phyloP scores from a whole-genome alignment of 805 yeast genomes.

The Metschnikowia drakensbergensis region DNA sequence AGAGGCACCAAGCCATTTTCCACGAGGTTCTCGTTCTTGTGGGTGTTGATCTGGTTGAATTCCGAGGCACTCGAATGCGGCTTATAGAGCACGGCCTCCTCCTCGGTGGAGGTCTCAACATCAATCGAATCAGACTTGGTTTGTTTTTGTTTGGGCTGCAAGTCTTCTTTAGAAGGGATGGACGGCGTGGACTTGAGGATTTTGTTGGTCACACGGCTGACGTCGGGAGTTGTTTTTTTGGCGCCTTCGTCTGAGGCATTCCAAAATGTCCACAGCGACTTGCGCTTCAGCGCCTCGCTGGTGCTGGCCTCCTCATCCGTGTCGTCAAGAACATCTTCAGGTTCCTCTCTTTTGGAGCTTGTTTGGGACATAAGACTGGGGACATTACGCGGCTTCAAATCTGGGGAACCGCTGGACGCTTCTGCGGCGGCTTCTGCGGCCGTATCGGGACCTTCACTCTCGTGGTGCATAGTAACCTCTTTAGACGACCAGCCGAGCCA shows the following conservation, averaged over 20 bases:
- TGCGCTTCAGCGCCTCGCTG: constrained; percentile 13
- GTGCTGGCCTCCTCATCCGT: not conserved
- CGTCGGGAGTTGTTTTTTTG: constrained; percentile 3
- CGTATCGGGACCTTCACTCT: not conserved
- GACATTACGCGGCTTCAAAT: not conserved
- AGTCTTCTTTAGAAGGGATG: constrained; percentile 20
- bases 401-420: not conserved
- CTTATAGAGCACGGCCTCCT: constrained; percentile 44
- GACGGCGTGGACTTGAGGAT: constrained; percentile 32
- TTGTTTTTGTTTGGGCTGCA: constrained; percentile 5
- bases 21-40: constrained; percentile 39
- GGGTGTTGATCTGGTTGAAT: constrained; percentile 41
- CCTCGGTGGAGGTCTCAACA: constrained; percentile 10
- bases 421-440: not conserved
- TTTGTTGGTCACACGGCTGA: constrained; percentile 24
- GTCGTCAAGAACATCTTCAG: constrained; percentile 15
- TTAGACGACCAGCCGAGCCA: constrained; percentile 29
- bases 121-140: constrained; percentile 10
- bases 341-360: constrained; percentile 7
- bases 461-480: not conserved
- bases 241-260: constrained; percentile 11
- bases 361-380: constrained; percentile 10
- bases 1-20: constrained; percentile 42
- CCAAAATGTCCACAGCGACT: constrained; percentile 40
- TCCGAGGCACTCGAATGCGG: constrained; percentile 40